These are phyloP conservation scores for Kodamaea kakaduensis DNA, from an alignment of 805 yeast species.

Conservation along the genomic window DNA sequence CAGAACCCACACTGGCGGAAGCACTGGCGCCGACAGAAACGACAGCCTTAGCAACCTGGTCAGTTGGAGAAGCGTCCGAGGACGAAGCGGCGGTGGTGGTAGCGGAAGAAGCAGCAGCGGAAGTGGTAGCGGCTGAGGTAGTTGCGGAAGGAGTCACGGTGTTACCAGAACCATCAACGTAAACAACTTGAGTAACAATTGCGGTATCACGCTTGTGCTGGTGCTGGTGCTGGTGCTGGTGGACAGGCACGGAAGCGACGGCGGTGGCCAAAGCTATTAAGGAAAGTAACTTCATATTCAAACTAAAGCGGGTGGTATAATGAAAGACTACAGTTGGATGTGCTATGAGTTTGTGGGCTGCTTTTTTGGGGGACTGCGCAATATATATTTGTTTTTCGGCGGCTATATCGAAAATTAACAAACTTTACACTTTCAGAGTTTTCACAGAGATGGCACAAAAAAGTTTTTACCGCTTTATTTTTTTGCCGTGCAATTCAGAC, in stretches of 20 bases:
- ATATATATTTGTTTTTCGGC: constrained; percentile 4
- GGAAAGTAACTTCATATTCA: constrained; percentile 25
- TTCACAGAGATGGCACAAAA: too few relatives aligned
- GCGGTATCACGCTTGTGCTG: constrained; percentile 34
- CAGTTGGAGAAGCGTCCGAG: constrained; percentile 5
- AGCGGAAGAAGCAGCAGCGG: constrained; percentile 8
- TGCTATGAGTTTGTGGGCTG: constrained; percentile 2
- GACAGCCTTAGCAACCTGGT: neutral
- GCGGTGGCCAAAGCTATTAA: constrained; percentile 25
- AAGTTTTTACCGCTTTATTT: too few relatives aligned
- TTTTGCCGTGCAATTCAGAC: too few relatives aligned
- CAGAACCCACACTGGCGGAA: constrained; percentile 1
- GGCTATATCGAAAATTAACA: too few relatives aligned
- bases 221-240: constrained; percentile 32
- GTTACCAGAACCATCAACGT: constrained; percentile 30
- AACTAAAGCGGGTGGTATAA: constrained; percentile 13
- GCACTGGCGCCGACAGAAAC: constrained; percentile 3
- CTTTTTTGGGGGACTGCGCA: constrained; percentile 2
- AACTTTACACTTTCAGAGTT: too few relatives aligned
- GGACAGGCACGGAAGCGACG: constrained; percentile 33
- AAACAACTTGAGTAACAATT: constrained; percentile 34
- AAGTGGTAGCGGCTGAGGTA: neutral
- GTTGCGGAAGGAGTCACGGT: constrained; percentile 11
- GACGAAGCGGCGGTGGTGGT: constrained; percentile 8
- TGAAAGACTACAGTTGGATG: constrained; percentile 26